phyloP scores from a whole-genome alignment of 495 filamentous ascomycete species.

The Aspergillus affinis region DNA sequence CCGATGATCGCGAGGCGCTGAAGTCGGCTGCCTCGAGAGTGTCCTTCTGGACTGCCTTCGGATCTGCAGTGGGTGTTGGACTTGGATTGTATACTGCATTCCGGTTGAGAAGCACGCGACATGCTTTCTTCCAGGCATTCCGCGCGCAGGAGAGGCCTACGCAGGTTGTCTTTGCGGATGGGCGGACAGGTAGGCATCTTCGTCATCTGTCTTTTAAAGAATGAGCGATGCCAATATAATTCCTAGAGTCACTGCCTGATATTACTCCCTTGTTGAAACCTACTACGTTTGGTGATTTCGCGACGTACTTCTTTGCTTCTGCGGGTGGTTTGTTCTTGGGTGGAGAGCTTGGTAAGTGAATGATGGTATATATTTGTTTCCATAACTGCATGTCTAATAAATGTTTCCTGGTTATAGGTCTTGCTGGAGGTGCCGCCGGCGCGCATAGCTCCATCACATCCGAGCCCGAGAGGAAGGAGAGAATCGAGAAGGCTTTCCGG shows the following conservation, averaged over 20 bases:
- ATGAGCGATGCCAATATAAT: neutral
- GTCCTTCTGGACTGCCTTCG: constrained; percentile 53
- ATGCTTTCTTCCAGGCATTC: constrained; percentile 58
- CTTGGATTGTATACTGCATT: constrained; percentile 59
- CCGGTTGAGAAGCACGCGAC: constrained; percentile 52
- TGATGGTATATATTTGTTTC: neutral
- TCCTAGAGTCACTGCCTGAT: constrained; percentile 60
- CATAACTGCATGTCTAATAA: neutral
- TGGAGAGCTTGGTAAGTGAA: constrained; percentile 52
- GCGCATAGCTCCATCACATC: constrained; percentile 50
- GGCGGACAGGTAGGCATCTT: constrained; percentile 49
- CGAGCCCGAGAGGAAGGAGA: constrained; percentile 52
- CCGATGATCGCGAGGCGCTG: constrained; percentile 59
- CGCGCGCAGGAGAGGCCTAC: constrained; percentile 57
- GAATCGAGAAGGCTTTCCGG: constrained; percentile 65
- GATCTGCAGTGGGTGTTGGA: constrained; percentile 58
- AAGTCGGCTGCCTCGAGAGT: constrained; percentile 52
- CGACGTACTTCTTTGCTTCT: constrained; percentile 62
- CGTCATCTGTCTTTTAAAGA: neutral
- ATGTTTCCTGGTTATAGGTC: constrained; percentile 33
- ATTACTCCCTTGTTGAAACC: constrained; percentile 57
- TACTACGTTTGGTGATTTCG: constrained; percentile 56
- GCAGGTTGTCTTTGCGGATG: constrained; percentile 60
- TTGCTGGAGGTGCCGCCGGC: constrained; percentile 53
- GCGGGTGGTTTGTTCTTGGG: constrained; percentile 62